Base-by-base conservation (phyloP, 495 filamentous ascomycete genomes). In the Chaetomium tenue region DNA sequence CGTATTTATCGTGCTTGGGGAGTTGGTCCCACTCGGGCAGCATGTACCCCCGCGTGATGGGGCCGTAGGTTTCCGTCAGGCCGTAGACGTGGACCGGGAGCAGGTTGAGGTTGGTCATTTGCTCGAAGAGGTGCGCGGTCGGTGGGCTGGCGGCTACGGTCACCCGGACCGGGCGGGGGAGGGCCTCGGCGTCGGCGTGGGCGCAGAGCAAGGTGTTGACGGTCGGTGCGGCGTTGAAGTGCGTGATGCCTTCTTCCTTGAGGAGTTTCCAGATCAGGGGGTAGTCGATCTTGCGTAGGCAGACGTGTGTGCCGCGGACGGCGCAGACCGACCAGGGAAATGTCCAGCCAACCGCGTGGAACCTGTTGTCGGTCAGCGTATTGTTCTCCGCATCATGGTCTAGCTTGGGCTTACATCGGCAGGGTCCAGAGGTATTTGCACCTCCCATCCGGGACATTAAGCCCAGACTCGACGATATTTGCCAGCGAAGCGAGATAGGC, bases 211-310 rank as follows among this genome's bases (percentile, higher is more conserved):
- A 78, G 0, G 92, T 98, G 76, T 97, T 97, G 52, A 98, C 94
- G 3, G 94, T 98, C 16, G 94, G 94, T 6, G 94, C 94, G 6
- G 94, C 94, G 71, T 92, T 93, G 82, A 93, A 98, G 77, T 98
- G 94, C 7, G 92, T 98, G 61, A 98, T 87, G 15, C 83, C 77
- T 71, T 97, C 91, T 44, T 89, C 80, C 70, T 91, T 93, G 26
- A 98, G 80, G 9, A 98, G 74, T 44, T 81, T 79, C 94, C 94
- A 98, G 63, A 98, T 96, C 61, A 92, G 81, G 0, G 89, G 85
- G 70, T 98, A 98, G 76, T 97, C 92, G 62, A 98, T 90, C 78
- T 95, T 97, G 67, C 94, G 85, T 23, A 98, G 82, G 74, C 92
- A 96, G 74, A 95, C 96, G 77, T 98, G 92, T 9, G 93, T 97